phyloP scores from a whole-genome alignment of 345 rosid species.

The Gossypium ekmanianum region DNA sequence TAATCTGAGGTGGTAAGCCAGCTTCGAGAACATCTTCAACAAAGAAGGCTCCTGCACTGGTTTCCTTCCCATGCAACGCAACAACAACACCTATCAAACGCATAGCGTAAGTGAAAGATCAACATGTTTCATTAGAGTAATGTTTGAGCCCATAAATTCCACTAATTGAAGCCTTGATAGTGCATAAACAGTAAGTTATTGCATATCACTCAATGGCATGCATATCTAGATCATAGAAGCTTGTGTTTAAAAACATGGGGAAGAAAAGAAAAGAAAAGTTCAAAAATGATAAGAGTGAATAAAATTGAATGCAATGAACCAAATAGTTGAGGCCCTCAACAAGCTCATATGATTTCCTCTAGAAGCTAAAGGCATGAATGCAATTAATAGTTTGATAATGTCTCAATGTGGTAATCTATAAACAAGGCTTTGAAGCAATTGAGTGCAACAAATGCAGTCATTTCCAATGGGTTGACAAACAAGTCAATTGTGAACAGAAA shows the following conservation, averaged over 20 bases:
- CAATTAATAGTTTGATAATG: too few relatives aligned
- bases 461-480: not conserved
- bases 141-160: slow-evolving; percentile 6
- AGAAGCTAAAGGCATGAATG: too few relatives aligned
- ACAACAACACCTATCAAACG: slow-evolving; percentile 64
- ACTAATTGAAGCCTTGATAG: not conserved
- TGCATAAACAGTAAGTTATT: not conserved
- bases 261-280: not conserved
- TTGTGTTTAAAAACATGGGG: not conserved
- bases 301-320: not conserved
- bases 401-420: not conserved
- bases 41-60: slow-evolving; percentile 51
- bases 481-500: not conserved
- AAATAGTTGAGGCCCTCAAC: not conserved
- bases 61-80: slow-evolving; percentile 86
- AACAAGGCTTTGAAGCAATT: not conserved
- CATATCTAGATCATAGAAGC: not conserved
- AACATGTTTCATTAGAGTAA: slow-evolving; percentile 10
- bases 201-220: not conserved
- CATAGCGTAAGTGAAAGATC: slow-evolving; percentile 19
- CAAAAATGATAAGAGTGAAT: not conserved
- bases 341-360: not conserved
- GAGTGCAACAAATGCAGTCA: not conserved
- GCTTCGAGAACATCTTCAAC: slow-evolving; percentile 88
- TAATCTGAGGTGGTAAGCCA: slow-evolving; percentile 78